Evolutionary conservation across 2,329 filamentous ascomycete genomes (phyloP).

Genomic region (Eurotiales sp.): DNA sequence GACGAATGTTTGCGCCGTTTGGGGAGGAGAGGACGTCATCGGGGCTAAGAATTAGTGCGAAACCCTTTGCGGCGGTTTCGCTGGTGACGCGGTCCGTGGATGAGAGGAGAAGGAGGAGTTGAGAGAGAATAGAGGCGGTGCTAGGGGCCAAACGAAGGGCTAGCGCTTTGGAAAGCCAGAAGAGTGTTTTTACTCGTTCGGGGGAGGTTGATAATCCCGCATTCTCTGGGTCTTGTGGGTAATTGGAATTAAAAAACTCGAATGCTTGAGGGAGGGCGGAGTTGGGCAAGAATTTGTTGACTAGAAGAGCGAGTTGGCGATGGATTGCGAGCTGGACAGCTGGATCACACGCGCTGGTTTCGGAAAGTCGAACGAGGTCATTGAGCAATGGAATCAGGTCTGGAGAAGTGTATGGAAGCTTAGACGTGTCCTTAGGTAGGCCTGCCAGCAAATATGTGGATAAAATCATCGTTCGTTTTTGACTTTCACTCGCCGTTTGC

Average conservation of each 20-base stretch:
- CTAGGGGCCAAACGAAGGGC: constrained; percentile 50
- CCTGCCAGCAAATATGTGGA: constrained; percentile 57
- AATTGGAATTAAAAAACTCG: constrained; percentile 30
- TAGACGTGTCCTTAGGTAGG: constrained; percentile 37
- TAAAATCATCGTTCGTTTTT: constrained; percentile 50
- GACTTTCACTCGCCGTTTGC: constrained; percentile 27
- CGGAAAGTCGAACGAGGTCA: constrained; percentile 33
- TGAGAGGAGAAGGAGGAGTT: constrained; percentile 45
- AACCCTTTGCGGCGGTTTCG: constrained; percentile 52
- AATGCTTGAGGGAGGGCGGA: constrained; percentile 29
- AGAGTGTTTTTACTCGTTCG: constrained; percentile 52
- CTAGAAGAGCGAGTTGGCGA: constrained; percentile 39
- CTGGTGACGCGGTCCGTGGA: constrained; percentile 47
- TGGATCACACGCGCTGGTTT: constrained; percentile 26
- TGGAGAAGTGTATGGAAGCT: constrained; percentile 26
- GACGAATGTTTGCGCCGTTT: constrained; percentile 60
- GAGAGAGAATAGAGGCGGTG: constrained; percentile 50
- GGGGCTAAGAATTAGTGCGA: constrained; percentile 56
- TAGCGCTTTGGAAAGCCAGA: constrained; percentile 60
- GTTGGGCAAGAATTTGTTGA: constrained; percentile 40
- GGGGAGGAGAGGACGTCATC: constrained; percentile 59
- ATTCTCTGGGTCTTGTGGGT: constrained; percentile 19
- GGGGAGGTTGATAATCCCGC: constrained; percentile 23
- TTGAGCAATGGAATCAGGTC: constrained; percentile 33
- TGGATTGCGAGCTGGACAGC: constrained; percentile 39